Percentiles rank a stretch among this genome's conserved stretches.
These are phyloP conservation scores for Annona squamosa DNA, from an alignment of 164 flowering plant species.

Conservation along the genomic window DNA sequence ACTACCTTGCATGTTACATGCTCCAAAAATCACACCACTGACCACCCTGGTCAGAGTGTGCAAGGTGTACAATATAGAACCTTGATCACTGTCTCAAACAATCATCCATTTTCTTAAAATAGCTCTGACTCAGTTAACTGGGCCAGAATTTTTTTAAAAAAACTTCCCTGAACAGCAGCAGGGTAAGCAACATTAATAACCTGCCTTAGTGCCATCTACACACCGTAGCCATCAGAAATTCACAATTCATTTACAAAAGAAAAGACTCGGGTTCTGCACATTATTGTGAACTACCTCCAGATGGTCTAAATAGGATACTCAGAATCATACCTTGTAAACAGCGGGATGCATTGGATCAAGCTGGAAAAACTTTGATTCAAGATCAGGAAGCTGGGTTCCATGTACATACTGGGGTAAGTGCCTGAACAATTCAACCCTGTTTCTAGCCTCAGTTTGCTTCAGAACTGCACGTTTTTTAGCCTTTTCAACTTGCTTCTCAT, in stretches of 20 bases:
- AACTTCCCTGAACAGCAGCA: neutral
- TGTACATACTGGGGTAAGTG: slow-evolving; percentile 90
- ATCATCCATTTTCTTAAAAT: neutral
- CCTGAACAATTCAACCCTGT: slow-evolving; percentile 76
- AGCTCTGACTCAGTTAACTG: neutral
- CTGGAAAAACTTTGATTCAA: slow-evolving; percentile 77
- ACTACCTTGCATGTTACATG: neutral
- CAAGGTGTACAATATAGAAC: neutral
- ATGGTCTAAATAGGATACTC: neutral
- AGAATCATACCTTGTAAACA: slow-evolving; percentile 72
- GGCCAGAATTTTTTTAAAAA: neutral
- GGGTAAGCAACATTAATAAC: neutral
- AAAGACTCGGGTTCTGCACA: neutral
- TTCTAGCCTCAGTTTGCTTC: slow-evolving; percentile 77
- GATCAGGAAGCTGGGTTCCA: slow-evolving; percentile 86
- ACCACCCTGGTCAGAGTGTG: neutral
- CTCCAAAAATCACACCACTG: neutral
- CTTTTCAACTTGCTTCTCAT: slow-evolving; percentile 72
- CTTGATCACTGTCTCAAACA: neutral
- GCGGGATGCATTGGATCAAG: slow-evolving; percentile 86
- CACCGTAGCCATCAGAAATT: neutral
- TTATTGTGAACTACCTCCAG: neutral
- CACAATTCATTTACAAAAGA: neutral
- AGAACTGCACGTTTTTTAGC: slow-evolving; percentile 83
- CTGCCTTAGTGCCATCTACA: neutral